phyloP scores from a whole-genome alignment of 257 asterid species.

The Coffea eugenioides region DNA sequence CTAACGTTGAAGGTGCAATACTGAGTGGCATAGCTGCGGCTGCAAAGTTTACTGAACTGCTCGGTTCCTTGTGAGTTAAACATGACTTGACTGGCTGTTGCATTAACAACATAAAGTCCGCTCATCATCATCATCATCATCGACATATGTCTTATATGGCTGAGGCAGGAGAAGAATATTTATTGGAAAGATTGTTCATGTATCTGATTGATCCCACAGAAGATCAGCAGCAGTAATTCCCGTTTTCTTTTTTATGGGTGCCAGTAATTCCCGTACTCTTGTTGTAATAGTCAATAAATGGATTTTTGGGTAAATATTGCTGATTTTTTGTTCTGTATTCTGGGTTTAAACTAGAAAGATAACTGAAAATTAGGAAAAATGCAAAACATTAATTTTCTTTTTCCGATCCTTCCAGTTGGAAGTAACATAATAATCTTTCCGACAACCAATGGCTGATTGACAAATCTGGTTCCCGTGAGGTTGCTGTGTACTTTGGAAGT shows the following conservation, averaged over 20 bases:
- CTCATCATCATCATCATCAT: background rate
- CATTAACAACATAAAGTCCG: background rate
- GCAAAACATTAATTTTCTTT: background rate
- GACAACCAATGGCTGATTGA: conserved; percentile 3
- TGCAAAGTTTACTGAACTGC: conserved; percentile 45
- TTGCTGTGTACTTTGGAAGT: conserved; percentile 18
- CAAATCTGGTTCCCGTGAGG: conserved; percentile 9
- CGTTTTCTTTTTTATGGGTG: background rate
- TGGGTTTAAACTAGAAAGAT: background rate
- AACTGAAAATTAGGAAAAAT: background rate
- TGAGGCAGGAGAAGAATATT: too few relatives aligned
- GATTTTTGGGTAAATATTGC: background rate
- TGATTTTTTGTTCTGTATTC: background rate
- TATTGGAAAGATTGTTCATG: background rate
- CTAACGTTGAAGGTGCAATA: conserved; percentile 87
- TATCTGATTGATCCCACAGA: too few relatives aligned
- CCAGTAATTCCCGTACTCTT: background rate
- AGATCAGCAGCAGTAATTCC: background rate
- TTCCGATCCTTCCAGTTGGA: background rate
- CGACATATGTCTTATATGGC: background rate
- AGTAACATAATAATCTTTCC: background rate
- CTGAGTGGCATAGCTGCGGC: conserved; percentile 84
- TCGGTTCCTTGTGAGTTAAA: conserved; percentile 29
- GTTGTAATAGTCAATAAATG: background rate
- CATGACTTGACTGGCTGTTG: too few relatives aligned